A percentile compares a stretch with the other conserved stretches of the same genome.
Evolutionary conservation across 2,329 filamentous ascomycete species (phyloP).

Genomic region (Bisporella sp.): DNA sequence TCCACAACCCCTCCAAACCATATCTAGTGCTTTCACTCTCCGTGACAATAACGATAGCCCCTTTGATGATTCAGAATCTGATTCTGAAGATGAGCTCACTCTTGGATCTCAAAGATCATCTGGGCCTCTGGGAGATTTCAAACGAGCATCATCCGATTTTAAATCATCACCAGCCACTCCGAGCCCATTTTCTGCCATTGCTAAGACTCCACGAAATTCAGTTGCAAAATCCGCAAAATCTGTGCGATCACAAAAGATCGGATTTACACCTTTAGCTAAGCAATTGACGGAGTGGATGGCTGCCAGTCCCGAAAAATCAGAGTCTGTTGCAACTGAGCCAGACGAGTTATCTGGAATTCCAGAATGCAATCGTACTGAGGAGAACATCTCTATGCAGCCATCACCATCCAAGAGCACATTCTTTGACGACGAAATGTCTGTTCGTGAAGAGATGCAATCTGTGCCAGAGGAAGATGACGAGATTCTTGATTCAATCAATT

Average conservation of each 20-base stretch:
- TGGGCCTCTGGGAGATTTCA: conserved; percentile 19
- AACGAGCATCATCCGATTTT: conserved; percentile 24
- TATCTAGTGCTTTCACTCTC: conserved; percentile 32
- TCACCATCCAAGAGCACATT: conserved; percentile 39
- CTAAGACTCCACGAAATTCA: conserved; percentile 19
- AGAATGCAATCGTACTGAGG: neutral
- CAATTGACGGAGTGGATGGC: conserved; percentile 58
- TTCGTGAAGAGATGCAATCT: conserved; percentile 32
- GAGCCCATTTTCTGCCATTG: conserved; percentile 22
- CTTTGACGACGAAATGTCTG: conserved; percentile 56
- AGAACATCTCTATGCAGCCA: conserved; percentile 5
- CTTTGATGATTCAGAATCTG: conserved; percentile 36
- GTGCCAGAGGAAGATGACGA: conserved; percentile 26
- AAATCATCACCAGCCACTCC: conserved; percentile 36
- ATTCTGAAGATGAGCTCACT: conserved; percentile 48
- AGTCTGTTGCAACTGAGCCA: conserved; percentile 11
- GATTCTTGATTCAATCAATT: conserved; percentile 22
- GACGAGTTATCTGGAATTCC: neutral
- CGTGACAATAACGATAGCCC: conserved; percentile 41
- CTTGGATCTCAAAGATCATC: conserved; percentile 22
- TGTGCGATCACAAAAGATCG: conserved; percentile 30
- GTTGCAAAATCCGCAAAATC: conserved; percentile 5
- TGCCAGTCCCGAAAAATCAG: conserved; percentile 42
- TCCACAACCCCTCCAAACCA: conserved; percentile 15
- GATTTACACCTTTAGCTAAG: conserved; percentile 57